Base-by-base conservation (phyloP, 805 yeast species). In the Suhomyces kilbournensis region DNA sequence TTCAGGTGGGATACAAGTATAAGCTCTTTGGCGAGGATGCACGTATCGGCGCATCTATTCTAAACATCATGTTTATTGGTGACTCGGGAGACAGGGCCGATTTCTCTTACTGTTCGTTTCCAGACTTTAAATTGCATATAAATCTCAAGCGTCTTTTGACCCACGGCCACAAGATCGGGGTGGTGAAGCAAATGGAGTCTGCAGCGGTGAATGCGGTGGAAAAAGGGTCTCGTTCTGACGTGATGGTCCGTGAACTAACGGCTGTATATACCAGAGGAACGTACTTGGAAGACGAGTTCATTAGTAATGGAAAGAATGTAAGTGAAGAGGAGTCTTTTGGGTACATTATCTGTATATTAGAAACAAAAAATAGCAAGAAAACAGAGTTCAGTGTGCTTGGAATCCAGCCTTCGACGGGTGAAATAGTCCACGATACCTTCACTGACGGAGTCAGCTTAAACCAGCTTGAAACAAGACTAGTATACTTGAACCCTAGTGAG, bases 1-100 rank as follows among this genome's bases (percentile, higher is more conserved):
- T 93, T 23, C 94, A 94, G 65, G 96, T 89, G 2, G 99, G 99
- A 0, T 94, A 93, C 71, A 91, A 90, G 67, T 94, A 84, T 70
- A 89, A 88, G 62, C 85, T 92, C 55, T 90, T 82, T 65, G 97
- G 96, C 0, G 78, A 84, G 50, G 97, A 93, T 69, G 97, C 98
- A 0, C 76, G 74, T 12, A 70, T 72, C 4, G 97, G 86, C 0
- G 78, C 96, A 10, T 71, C 76, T 46, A 76, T 86, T 10, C 67
- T 91, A 32, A 84, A 86, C 54, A 86, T 89, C 42, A 84, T 84
- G 82, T 73, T 86, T 20, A 75, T 89, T 0, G 82, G 84, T 64
- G 81, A 84, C 39, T 77, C 76, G 12, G 75, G 75, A 3, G 77
- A 78, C n/a, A 72, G 72, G 0, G 88, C 86, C 52, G 58, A 63